Conservation (phyloP, 345 rosid genomes). For the Fremontodendron californicum region DNA sequence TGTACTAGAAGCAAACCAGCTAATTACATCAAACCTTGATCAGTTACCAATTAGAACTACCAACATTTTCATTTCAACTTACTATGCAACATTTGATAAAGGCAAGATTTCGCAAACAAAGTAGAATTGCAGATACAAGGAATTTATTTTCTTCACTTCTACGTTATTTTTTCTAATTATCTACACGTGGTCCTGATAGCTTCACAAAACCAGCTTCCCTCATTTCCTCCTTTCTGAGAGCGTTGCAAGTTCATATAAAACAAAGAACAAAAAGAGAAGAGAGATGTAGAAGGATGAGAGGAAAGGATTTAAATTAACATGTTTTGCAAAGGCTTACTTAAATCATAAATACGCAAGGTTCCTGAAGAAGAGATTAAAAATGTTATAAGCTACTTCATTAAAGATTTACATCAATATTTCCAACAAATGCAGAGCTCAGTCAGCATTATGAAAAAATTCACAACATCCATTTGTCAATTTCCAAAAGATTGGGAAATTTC, state of each 20-base stretch:
- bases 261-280: neutral
- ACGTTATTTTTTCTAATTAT: neutral
- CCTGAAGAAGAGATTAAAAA: neutral
- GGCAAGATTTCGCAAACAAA: neutral
- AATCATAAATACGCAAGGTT: neutral
- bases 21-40: conserved; percentile 2
- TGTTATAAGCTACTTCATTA: neutral
- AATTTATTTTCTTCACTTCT: neutral
- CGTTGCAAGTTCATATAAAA: neutral
- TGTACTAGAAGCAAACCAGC: neutral
- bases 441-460: conserved; percentile 1
- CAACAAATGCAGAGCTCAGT: neutral
- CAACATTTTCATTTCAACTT: neutral
- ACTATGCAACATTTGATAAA: neutral
- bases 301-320: neutral
- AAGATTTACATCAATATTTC: neutral
- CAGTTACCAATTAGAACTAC: neutral
- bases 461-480: conserved; percentile 10
- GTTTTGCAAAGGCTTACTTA: neutral
- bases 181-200: neutral
- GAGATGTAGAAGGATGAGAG: neutral
- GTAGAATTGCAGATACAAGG: neutral
- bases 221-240: neutral
- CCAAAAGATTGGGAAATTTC: conserved; percentile 20
- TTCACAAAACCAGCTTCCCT: neutral